These are phyloP conservation scores for Amaranthus cruentus DNA, from an alignment of 148 eudicot genomes.

Conservation along the genomic window DNA sequence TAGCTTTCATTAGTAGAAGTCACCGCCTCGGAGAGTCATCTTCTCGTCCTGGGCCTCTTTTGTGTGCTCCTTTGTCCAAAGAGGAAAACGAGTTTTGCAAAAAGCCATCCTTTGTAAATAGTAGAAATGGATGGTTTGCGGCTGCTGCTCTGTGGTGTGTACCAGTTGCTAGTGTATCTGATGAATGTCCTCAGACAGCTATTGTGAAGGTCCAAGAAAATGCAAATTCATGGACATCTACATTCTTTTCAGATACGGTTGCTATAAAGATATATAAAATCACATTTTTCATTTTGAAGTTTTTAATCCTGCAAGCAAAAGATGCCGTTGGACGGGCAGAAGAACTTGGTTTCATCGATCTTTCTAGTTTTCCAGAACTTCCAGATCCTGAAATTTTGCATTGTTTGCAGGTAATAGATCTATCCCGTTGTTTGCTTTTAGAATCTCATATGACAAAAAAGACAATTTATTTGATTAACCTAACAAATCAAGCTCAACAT, in stretches of 20 bases:
- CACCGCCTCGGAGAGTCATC: slow-evolving; percentile 51
- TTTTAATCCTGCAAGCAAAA: slow-evolving; percentile 81
- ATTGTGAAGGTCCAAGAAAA: slow-evolving; percentile 42
- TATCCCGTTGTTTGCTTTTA: neutral
- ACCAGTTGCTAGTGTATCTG: slow-evolving; percentile 33
- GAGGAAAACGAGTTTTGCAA: slow-evolving; percentile 66
- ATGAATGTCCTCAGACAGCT: slow-evolving; percentile 40
- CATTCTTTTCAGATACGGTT: slow-evolving; percentile 64
- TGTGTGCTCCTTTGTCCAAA: slow-evolving; percentile 58
- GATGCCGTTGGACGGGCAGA: slow-evolving; percentile 74
- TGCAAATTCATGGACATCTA: slow-evolving; percentile 30
- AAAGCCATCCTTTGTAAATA: slow-evolving; percentile 53
- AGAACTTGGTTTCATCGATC: slow-evolving; percentile 84
- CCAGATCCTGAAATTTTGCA: slow-evolving; percentile 97
- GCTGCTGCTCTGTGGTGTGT: slow-evolving; percentile 68
- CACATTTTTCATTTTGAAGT: slow-evolving; percentile 61
- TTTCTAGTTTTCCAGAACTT: slow-evolving; percentile 84
- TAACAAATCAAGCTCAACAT: too few relatives aligned
- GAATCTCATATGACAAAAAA: too few relatives aligned
- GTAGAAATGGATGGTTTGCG: slow-evolving; percentile 78
- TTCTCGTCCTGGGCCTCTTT: slow-evolving; percentile 42
- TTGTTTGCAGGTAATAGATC: slow-evolving; percentile 74
- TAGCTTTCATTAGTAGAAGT: slow-evolving; percentile 77
- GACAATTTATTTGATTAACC: too few relatives aligned
- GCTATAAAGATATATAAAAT: slow-evolving; percentile 69